Percentiles rank a stretch among this genome's conserved stretches.
phyloP scores from a whole-genome alignment of 345 rosid genomes.

The Mangifera indica region DNA sequence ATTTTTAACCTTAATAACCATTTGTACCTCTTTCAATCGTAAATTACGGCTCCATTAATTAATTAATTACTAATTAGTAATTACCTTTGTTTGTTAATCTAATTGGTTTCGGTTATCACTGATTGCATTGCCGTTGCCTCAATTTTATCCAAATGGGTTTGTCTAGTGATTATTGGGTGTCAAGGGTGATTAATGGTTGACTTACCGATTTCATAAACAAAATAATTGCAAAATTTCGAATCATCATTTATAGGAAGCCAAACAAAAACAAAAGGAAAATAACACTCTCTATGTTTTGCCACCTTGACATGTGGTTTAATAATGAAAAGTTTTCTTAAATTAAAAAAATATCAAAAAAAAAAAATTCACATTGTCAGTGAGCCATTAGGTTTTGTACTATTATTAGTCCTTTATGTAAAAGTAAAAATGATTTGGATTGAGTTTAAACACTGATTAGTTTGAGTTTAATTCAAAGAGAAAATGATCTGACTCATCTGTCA shows the following conservation, averaged over 20 bases:
- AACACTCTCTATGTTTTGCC: too few species aligned
- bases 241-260: slow-evolving; percentile 19
- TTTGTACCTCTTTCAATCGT: not conserved
- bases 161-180: not conserved
- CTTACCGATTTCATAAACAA: not conserved
- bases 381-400: too few species aligned
- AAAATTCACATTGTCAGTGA: too few species aligned
- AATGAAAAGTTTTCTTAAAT: too few species aligned
- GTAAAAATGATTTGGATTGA: too few species aligned
- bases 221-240: not conserved
- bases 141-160: not conserved
- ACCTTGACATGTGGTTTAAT: too few species aligned
- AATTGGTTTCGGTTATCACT: not conserved
- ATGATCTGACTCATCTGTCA: too few species aligned
- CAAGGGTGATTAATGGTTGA: slow-evolving; percentile 3
- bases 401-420: too few species aligned
- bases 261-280: not conserved
- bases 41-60: slow-evolving; percentile 1
- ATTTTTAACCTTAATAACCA: not conserved
- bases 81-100: too few species aligned
- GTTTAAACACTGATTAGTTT: too few species aligned
- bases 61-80: not conserved
- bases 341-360: too few species aligned
- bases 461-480: too few species aligned
- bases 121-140: not conserved